These are phyloP conservation scores for Lecanicillium sp. DNA, from an alignment of 2,329 filamentous ascomycete genomes.

Conservation along the genomic window DNA sequence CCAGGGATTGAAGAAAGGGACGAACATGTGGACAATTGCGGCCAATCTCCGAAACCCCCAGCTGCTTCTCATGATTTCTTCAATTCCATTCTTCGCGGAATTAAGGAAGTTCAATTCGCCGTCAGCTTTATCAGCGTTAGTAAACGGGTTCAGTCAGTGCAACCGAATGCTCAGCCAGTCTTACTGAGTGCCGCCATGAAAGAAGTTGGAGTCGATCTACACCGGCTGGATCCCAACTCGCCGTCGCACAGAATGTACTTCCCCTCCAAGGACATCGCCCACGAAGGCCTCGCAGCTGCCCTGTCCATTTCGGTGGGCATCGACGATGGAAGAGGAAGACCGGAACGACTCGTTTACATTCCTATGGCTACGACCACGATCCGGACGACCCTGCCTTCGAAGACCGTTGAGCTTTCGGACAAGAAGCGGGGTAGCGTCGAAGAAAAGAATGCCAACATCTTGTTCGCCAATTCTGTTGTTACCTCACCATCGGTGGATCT, in stretches of 20 bases:
- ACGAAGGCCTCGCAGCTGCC: conserved; percentile 87
- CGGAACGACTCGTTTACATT: conserved; percentile 83
- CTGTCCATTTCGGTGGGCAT: conserved; percentile 88
- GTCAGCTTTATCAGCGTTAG: conserved; percentile 86
- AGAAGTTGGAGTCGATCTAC: conserved; percentile 87
- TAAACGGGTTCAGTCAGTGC: conserved; percentile 66
- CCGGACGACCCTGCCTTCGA: conserved; percentile 89
- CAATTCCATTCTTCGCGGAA: conserved; percentile 80
- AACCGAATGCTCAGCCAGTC: conserved; percentile 62
- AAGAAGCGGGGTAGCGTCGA: conserved; percentile 60
- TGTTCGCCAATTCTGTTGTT: conserved; percentile 93
- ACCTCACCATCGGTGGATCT: conserved; percentile 94
- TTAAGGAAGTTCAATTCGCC: conserved; percentile 94
- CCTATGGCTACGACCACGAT: conserved; percentile 96
- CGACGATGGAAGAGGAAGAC: conserved; percentile 80
- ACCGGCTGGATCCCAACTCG: conserved; percentile 85
- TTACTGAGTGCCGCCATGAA: conserved; percentile 89
- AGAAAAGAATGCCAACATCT: conserved; percentile 89
- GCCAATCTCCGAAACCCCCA: conserved; percentile 67
- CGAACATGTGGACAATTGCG: conserved; percentile 45
- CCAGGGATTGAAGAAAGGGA: conserved; percentile 61
- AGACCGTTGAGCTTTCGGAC: conserved; percentile 76
- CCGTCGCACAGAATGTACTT: conserved; percentile 99
- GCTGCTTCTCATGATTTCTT: conserved; percentile 91
- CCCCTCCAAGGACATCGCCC: conserved; percentile 82